Evolutionary conservation across 768 basidiomycete species (phyloP), one percentile per base, ranked within the genome.

Genomic region (Mycena galericulata): DNA sequence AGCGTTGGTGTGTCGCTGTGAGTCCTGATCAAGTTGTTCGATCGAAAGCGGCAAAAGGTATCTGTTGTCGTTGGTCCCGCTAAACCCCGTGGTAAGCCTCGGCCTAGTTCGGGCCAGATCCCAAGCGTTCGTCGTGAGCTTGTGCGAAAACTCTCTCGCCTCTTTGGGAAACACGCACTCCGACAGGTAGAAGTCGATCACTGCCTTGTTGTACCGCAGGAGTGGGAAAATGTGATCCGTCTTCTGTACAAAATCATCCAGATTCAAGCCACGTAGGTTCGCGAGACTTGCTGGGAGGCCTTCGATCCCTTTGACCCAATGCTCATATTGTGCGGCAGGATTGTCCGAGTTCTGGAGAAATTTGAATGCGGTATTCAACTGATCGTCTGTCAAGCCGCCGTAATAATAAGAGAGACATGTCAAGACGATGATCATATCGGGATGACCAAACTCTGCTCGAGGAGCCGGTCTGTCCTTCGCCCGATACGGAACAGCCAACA

Each of bases 401-500:
- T 87, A 87, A 56, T 87, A 87, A 61, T 87, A 88, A 40, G 34
- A 57, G 30, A 56, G 72, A 58, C 82, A 87, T 0, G 87, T 87
- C 57, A 88, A 74, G 15, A 76, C 62, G 54, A 88, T 75, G 0
- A 81, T 79, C 7, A 87, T 77, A 26, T 88, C 87, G 0, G 87
- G 87, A 69, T 88, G 87, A 7, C 84, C 85, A 50, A 88, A 88
- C 53, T 88, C 86, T 40, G 86, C 81, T 30, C 81, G 76, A 15
- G 75, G 66, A 17, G 84, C 76, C 0, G 87, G 87, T 7, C 82
- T 75, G 53, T 88, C 87, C 68, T 86, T 88, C 0, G 87, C 87
- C n/a, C 82, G 78, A 61, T 85, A 88, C 0, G 87, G 87, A 0
- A 88, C 86, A 1, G 87, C 86, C 1, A 88, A 79, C 68, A 84